These are phyloP conservation scores for Ascobolus immersus DNA, from an alignment of 495 filamentous ascomycete genomes.

Conservation along the genomic window DNA sequence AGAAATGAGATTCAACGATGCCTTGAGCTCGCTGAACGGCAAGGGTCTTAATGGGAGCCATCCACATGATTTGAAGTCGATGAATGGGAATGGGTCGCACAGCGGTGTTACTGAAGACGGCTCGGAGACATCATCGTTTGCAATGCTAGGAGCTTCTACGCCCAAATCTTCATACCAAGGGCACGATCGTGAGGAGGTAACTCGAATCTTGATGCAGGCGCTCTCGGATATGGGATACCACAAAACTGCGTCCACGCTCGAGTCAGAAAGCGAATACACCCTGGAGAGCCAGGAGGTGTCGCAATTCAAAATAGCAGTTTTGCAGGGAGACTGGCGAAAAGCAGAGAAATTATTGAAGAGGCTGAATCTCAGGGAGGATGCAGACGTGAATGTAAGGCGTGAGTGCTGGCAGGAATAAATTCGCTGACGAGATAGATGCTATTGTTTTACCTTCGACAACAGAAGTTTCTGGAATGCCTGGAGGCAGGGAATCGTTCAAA, in stretches of 20 bases:
- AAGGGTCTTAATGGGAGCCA: constrained; percentile 9
- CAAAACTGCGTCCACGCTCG: constrained; percentile 43
- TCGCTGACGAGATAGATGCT: too few species aligned
- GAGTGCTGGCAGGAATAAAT: constrained; percentile 29
- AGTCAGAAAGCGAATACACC: constrained; percentile 62
- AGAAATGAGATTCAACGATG: constrained; percentile 11
- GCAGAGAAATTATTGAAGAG: constrained; percentile 63
- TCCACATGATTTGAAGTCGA: constrained; percentile 13
- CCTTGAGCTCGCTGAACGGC: constrained; percentile 6
- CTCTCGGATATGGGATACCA: constrained; percentile 69
- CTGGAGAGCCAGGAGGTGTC: constrained; percentile 68
- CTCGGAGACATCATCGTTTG: constrained; percentile 14
- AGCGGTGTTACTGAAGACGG: too few species aligned
- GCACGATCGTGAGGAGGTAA: constrained; percentile 82
- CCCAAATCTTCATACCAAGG: constrained; percentile 33
- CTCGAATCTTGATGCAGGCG: constrained; percentile 75
- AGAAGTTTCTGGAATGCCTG: constrained; percentile 84
- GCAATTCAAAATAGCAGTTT: constrained; percentile 54
- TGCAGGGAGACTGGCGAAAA: constrained; percentile 58
- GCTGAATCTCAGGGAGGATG: constrained; percentile 25
- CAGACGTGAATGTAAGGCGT: constrained; percentile 22
- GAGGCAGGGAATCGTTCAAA: constrained; percentile 45
- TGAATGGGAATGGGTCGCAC: too few species aligned
- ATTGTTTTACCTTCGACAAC: constrained; percentile 61
- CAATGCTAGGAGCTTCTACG: constrained; percentile 16